These are phyloP conservation scores for Alternaria novae-zelandiae DNA, from an alignment of 2,329 filamentous ascomycete species.

Conservation along the genomic window DNA sequence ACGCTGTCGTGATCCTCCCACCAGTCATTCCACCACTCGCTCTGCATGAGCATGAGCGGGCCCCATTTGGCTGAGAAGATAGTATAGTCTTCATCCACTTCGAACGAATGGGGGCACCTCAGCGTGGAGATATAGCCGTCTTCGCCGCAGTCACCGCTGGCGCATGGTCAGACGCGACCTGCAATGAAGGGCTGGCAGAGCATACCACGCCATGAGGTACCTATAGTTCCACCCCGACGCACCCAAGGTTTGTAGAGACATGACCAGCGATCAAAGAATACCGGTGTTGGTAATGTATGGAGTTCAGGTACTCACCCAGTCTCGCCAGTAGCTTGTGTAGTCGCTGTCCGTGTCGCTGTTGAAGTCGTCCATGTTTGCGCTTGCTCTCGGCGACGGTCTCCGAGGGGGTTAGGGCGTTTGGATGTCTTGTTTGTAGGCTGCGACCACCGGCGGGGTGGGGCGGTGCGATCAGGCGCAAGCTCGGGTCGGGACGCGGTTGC, in stretches of 20 bases:
- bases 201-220: conserved; percentile 11
- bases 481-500: conserved; percentile 22
- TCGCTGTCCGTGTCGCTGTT: conserved; percentile 98
- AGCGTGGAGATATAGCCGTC: conserved; percentile 10
- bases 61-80: conserved; percentile 3
- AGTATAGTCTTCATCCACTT: conserved; percentile 1
- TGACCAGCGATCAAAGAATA: neutral
- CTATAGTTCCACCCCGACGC: neutral
- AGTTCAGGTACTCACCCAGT: conserved; percentile 78
- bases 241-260: neutral
- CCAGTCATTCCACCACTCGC: conserved; percentile 10
- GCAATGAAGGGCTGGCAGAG: neutral
- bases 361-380: conserved; percentile 84
- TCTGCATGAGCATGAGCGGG: conserved; percentile 3
- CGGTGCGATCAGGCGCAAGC: conserved; percentile 16
- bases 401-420: neutral
- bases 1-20: neutral
- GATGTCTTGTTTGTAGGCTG: conserved; percentile 7
- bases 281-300: neutral
- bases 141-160: conserved; percentile 7
- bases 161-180: conserved; percentile 3
- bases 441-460: conserved; percentile 18
- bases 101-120: conserved; percentile 4
- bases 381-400: conserved; percentile 11
- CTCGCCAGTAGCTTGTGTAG: conserved; percentile 98